These are phyloP conservation scores for Pulveroboletus sp. DNA, from an alignment of 768 basidiomycete genomes.

Conservation along the genomic window DNA sequence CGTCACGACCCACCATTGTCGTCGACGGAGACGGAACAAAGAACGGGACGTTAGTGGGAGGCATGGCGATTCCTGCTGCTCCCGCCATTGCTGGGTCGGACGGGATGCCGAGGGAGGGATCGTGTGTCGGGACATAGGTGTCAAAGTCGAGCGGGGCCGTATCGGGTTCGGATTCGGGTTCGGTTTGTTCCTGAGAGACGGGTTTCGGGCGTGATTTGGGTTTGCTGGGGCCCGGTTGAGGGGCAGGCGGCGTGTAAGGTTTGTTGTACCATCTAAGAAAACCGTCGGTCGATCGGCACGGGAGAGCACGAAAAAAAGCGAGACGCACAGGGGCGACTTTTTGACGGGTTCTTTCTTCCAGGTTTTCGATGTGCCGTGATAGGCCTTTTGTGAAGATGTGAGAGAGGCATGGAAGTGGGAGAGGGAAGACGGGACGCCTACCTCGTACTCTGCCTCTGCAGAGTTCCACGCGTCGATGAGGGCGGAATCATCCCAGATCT, in stretches of 20 bases:
- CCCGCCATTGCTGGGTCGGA: no score
- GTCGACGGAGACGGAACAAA: conserved; percentile 33
- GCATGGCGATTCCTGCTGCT: conserved; percentile 15
- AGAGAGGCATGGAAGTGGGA: not conserved
- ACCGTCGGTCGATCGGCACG: not conserved
- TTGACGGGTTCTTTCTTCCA: conserved; percentile 72
- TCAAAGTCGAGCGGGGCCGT: conserved; percentile 66
- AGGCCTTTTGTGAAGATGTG: conserved; percentile 37
- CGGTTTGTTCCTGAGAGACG: not conserved
- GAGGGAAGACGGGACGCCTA: conserved; percentile 22
- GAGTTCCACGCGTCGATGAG: conserved; percentile 83
- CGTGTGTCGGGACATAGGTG: conserved; percentile 66
- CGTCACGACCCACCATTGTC: conserved; percentile 55
- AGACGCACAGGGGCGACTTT: conserved; percentile 67
- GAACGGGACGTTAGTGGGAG: conserved; percentile 11
- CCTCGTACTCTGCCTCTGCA: conserved; percentile 77
- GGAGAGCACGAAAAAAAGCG: not conserved
- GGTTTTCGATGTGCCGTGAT: conserved; percentile 59
- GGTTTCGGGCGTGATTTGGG: not conserved
- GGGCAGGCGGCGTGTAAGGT: conserved; percentile 33
- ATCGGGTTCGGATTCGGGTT: conserved; percentile 40
- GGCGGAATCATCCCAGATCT: conserved; percentile 85
- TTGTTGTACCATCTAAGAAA: conserved; percentile 71
- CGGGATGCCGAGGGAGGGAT: conserved; percentile 51
- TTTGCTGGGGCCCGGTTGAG: conserved; percentile 11